Evolutionary conservation across 2,329 filamentous ascomycete species (phyloP).

Genomic region (Chrysosporium keratinophilum): DNA sequence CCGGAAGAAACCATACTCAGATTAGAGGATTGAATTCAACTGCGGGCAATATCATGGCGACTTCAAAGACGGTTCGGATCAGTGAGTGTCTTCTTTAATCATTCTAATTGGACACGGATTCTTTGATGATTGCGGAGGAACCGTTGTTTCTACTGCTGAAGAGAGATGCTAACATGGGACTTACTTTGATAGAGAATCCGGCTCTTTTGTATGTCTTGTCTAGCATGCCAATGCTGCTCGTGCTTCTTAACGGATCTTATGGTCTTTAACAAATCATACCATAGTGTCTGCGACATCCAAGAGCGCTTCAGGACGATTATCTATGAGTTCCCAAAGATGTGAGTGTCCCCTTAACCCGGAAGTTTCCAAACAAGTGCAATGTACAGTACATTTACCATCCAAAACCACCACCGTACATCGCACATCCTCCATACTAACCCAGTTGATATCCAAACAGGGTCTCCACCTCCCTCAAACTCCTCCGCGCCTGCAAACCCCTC

Average conservation of each 20-base stretch:
- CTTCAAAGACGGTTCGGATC: constrained; percentile 6
- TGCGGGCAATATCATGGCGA: not conserved
- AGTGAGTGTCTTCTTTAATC: not conserved
- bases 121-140: not conserved
- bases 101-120: not conserved
- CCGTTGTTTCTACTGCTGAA: not conserved
- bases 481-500: constrained; percentile 44
- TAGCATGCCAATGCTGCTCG: not conserved
- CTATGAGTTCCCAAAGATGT: constrained; percentile 75
- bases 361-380: not conserved
- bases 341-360: constrained; percentile 21
- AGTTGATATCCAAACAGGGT: constrained; percentile 39
- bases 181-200: constrained; percentile 31
- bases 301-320: constrained; percentile 83
- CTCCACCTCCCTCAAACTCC: constrained; percentile 57
- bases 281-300: constrained; percentile 85
- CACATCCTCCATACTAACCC: not conserved
- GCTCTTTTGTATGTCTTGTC: constrained; percentile 35
- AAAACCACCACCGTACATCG: not conserved
- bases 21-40: not conserved
- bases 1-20: not conserved
- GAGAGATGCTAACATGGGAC: constrained; percentile 13
- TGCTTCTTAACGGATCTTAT: not conserved
- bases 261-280: not conserved
- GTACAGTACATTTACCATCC: not conserved